phyloP scores from a whole-genome alignment of 345 rosid species.

The Linum trigynum region DNA sequence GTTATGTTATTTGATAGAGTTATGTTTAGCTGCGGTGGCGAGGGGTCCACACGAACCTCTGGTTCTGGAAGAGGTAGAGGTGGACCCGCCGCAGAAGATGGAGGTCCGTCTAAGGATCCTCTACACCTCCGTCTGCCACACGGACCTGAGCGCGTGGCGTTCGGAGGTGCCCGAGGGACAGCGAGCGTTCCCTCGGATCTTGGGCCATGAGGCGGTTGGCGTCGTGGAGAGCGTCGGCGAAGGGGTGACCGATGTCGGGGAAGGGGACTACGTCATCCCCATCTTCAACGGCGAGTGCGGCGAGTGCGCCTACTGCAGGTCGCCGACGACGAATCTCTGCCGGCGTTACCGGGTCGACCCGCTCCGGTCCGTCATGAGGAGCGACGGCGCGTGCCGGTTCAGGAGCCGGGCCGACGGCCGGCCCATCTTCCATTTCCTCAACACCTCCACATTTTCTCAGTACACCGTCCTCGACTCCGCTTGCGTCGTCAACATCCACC shows the following conservation, averaged over 20 bases:
- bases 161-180: slow-evolving; percentile 68
- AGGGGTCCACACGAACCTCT: slow-evolving; percentile 49
- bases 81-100: slow-evolving; percentile 51
- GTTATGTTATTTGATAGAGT: background rate
- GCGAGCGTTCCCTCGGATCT: slow-evolving; percentile 52
- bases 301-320: slow-evolving; percentile 43
- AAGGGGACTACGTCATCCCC: slow-evolving; percentile 59
- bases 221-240: slow-evolving; percentile 60
- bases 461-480: slow-evolving; percentile 58
- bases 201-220: slow-evolving; percentile 85
- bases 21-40: slow-evolving; percentile 45
- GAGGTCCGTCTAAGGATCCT: slow-evolving; percentile 57
- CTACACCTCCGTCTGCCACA: slow-evolving; percentile 58
- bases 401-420: slow-evolving; percentile 26
- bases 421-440: slow-evolving; percentile 54
- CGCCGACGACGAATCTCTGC: slow-evolving; percentile 39
- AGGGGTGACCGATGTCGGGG: slow-evolving; percentile 45
- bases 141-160: slow-evolving; percentile 53
- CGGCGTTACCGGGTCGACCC: slow-evolving; percentile 37
- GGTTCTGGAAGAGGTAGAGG: slow-evolving; percentile 42
- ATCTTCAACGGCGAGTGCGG: slow-evolving; percentile 64
- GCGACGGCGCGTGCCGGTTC: slow-evolving; percentile 51
- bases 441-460: slow-evolving; percentile 60
- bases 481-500: slow-evolving; percentile 42
- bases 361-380: slow-evolving; percentile 42